Evolutionary conservation across 164 flowering plant species (phyloP).

Genomic region (Magnolia changhungtana): DNA sequence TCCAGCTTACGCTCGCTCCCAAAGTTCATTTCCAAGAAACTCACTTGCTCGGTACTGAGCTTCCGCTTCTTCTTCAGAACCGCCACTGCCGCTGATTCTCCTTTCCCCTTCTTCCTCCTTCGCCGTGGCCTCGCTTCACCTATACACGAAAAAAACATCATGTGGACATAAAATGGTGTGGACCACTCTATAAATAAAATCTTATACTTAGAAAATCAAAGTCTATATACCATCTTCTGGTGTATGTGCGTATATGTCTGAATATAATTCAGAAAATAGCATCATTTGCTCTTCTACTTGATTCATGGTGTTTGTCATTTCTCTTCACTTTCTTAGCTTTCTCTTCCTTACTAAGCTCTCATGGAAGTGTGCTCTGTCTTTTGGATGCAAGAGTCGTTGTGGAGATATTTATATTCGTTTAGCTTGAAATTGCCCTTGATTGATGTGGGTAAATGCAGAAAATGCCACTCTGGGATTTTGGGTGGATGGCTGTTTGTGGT

Average conservation of each 20-base stretch:
- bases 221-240: neutral
- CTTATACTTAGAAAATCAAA: neutral
- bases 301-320: neutral
- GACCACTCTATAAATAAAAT: no score
- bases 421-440: neutral
- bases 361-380: neutral
- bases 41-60: slow-evolving; percentile 51
- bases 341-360: neutral
- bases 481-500: neutral
- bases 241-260: slow-evolving; percentile 21
- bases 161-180: neutral
- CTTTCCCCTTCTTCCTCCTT: slow-evolving; percentile 42
- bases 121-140: slow-evolving; percentile 17
- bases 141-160: neutral
- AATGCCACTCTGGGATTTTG: neutral
- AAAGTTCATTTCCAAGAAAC: slow-evolving; percentile 43
- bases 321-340: neutral
- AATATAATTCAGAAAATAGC: slow-evolving; percentile 37
- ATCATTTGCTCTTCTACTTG: slow-evolving; percentile 29
- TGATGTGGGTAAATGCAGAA: neutral
- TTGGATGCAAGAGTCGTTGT: neutral
- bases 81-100: slow-evolving; percentile 13
- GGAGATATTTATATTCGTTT: neutral
- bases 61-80: slow-evolving; percentile 45
- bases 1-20: slow-evolving; percentile 59